A percentile compares a stretch with the other conserved stretches of the same genome.
Evolutionary conservation across 2,329 filamentous ascomycete species (phyloP).

Genomic region (Grosmannia penicillata): DNA sequence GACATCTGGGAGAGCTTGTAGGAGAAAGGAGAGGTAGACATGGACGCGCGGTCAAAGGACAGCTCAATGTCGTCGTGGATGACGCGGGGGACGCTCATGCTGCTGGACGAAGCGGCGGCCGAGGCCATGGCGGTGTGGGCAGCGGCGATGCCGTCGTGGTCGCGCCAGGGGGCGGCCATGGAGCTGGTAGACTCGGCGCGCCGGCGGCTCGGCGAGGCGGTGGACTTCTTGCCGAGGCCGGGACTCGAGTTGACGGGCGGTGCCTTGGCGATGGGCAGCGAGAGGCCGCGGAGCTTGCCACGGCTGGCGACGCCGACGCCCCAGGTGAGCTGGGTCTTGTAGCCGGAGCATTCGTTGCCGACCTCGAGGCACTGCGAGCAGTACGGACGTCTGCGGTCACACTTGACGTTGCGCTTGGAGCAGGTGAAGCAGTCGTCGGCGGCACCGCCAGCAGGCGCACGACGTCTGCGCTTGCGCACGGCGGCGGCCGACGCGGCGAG

Average conservation of each 20-base stretch:
- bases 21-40: conserved; percentile 26
- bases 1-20: conserved; percentile 28
- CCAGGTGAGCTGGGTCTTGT: conserved; percentile 95
- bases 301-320: conserved; percentile 89
- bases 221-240: conserved; percentile 29
- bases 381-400: conserved; percentile 83
- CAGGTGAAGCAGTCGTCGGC: conserved; percentile 94
- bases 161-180: conserved; percentile 23
- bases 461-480: conserved; percentile 62
- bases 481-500: conserved; percentile 19
- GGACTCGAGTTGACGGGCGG: conserved; percentile 32
- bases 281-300: conserved; percentile 82
- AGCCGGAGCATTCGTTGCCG: conserved; percentile 86
- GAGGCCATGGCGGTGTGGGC: conserved; percentile 3
- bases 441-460: conserved; percentile 76
- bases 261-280: conserved; percentile 52
- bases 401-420: conserved; percentile 67
- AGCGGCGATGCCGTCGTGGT: conserved; percentile 17
- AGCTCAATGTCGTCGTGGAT: conserved; percentile 23
- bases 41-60: conserved; percentile 23
- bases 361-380: conserved; percentile 88
- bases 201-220: conserved; percentile 13
- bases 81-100: conserved; percentile 15
- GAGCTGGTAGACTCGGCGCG: conserved; percentile 28
- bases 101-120: neutral